Evolutionary conservation across 768 basidiomycete species (phyloP).

Genomic region (Suillus paluster): DNA sequence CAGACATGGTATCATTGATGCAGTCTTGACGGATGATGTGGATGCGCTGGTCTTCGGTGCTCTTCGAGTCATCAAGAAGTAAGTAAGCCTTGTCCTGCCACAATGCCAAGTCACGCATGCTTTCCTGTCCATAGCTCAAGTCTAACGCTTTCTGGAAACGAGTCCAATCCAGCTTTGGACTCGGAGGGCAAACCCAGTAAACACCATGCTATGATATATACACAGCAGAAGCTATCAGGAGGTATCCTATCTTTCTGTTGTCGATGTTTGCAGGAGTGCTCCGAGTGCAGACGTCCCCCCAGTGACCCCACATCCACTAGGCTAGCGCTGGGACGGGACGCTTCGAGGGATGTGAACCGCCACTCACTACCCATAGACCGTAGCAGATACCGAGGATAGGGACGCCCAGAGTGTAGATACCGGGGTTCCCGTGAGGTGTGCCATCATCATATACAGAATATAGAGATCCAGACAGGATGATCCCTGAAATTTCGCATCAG

Average conservation of each 20-base stretch:
- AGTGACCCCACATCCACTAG: too few species aligned
- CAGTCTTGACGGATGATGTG: slow-evolving; percentile 51
- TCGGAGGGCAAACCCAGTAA: slow-evolving; percentile 27
- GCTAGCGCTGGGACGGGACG: too few species aligned
- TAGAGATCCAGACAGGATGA: slow-evolving; percentile 97
- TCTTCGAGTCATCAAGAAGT: slow-evolving; percentile 45
- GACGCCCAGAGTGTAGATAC: slow-evolving; percentile 83
- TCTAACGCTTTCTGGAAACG: slow-evolving; percentile 30
- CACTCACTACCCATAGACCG: too few species aligned
- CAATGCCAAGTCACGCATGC: background rate
- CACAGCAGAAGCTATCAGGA: slow-evolving; percentile 25
- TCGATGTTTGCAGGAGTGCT: too few species aligned
- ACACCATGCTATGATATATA: slow-evolving; percentile 28
- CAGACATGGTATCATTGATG: slow-evolving; percentile 43
- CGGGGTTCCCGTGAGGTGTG: slow-evolving; percentile 93
- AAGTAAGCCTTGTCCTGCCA: slow-evolving; percentile 35
- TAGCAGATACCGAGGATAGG: slow-evolving; percentile 98
- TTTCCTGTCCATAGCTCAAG: slow-evolving; percentile 16
- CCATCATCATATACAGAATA: slow-evolving; percentile 97
- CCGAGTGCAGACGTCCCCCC: too few species aligned
- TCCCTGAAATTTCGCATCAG: slow-evolving; percentile 51
- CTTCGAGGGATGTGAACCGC: too few species aligned
- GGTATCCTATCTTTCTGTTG: too few species aligned
- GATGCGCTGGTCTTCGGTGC: slow-evolving; percentile 55
- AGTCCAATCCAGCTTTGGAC: slow-evolving; percentile 25